Evolutionary conservation across 2,329 filamentous ascomycete species (phyloP), one percentile per base, ranked within the genome.

Genomic region (Penicillium hordei): DNA sequence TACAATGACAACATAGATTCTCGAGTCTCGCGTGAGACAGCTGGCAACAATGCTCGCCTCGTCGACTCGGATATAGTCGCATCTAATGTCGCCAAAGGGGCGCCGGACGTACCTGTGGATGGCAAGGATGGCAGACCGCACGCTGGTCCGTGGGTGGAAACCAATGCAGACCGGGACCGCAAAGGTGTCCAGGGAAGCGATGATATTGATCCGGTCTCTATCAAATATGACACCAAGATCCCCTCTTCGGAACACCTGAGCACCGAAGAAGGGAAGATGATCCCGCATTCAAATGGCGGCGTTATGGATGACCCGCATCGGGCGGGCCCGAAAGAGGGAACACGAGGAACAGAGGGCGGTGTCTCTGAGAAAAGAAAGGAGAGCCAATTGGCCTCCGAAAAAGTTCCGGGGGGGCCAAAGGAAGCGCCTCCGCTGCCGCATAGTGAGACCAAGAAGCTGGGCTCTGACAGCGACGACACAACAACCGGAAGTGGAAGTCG

Each of bases 81-180:
- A 17, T 61, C 61, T 23, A 67, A 67, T 58, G 64, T 64, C 57
- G 70, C 68, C 2, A 77, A 79, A 63, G 86, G 85, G 52, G 87
- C 86, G 51, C 92, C 92, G 73, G 88, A 94, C 78, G 91, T 90
- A 55, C 93, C 93, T 0, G 88, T 97, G 21, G 94, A 97, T 72
- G 93, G 93, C 45, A 89, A 89, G 68, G 94, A 97, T 77, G 94
- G 94, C 48, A 94, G 93, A 78, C 94, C 94, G 46, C 93, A 97
- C 72, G 86, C 88, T 21, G 94, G 94, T 1, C 94, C 94, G 2
- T 87, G 84, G 70, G 78, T 82, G 45, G 79, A 81, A 62, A 80
- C 78, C 6, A 75, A 65, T 42, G 78, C 78, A 25, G 78, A 80
- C 31, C 72, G 79, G 52, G 78, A 80, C 60, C 74, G 77, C 58